These are phyloP conservation scores for Stemphylium vesicarium DNA, from an alignment of 2,329 filamentous ascomycete species.

Conservation along the genomic window DNA sequence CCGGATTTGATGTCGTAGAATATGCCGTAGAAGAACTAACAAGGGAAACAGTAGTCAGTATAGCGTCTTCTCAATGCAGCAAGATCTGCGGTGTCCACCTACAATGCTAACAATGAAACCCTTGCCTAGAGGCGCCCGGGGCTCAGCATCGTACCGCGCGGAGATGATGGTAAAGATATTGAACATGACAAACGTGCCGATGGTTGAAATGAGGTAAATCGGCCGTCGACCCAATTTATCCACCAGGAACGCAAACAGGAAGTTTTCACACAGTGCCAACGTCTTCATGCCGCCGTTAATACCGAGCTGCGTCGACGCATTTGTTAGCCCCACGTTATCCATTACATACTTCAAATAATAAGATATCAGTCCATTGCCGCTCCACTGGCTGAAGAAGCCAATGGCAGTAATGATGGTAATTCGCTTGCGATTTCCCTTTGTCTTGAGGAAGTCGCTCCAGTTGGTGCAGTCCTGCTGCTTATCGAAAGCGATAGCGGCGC, in stretches of 20 bases:
- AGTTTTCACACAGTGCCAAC: conserved; percentile 47
- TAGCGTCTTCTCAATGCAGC: neutral
- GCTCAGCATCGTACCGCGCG: conserved; percentile 27
- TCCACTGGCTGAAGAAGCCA: conserved; percentile 49
- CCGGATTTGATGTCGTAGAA: conserved; percentile 21
- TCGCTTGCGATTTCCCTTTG: conserved; percentile 47
- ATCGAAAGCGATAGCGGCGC: conserved; percentile 29
- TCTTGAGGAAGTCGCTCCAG: conserved; percentile 33
- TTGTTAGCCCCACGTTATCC: conserved; percentile 47
- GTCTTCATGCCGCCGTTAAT: conserved; percentile 52
- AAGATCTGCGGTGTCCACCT: neutral
- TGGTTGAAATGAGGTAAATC: conserved; percentile 52
- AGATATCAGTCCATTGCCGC: conserved; percentile 49
- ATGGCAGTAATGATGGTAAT: conserved; percentile 49
- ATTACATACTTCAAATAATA: conserved; percentile 49
- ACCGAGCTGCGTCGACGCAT: conserved; percentile 41
- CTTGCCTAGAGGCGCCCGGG: conserved; percentile 3
- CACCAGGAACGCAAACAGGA: conserved; percentile 41
- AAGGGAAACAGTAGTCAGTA: neutral
- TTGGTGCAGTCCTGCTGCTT: conserved; percentile 8
- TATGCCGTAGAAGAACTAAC: conserved; percentile 16
- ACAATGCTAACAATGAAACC: conserved; percentile 15
- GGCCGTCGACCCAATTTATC: conserved; percentile 51
- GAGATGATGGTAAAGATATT: conserved; percentile 49
- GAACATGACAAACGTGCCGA: conserved; percentile 53